These are phyloP conservation scores for Cryomyces antarcticus DNA, from an alignment of 495 filamentous ascomycete species.

Conservation along the genomic window DNA sequence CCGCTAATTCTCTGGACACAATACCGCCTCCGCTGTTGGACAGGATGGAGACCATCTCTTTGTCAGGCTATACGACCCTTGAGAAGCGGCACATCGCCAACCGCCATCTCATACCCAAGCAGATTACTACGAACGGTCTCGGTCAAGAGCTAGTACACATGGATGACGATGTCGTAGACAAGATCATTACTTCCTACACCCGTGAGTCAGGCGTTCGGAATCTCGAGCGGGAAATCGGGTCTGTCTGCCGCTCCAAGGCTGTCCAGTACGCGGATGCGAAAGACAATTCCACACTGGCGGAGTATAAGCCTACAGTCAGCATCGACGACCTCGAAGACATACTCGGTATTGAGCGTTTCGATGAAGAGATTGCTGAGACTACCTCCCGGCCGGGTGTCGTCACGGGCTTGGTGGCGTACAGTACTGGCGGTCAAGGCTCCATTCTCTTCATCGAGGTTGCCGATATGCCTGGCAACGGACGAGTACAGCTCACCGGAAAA, in stretches of 20 bases:
- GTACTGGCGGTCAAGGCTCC: constrained; percentile 75
- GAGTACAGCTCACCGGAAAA: constrained; percentile 92
- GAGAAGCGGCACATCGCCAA: constrained; percentile 94
- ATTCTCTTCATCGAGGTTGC: constrained; percentile 98
- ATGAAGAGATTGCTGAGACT: constrained; percentile 88
- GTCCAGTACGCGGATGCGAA: constrained; percentile 83
- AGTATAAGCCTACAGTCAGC: constrained; percentile 55
- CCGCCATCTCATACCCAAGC: constrained; percentile 86
- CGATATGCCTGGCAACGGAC: constrained; percentile 85
- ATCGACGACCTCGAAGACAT: constrained; percentile 72
- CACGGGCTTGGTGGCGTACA: constrained; percentile 93
- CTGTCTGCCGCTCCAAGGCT: constrained; percentile 85
- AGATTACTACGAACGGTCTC: constrained; percentile 67
- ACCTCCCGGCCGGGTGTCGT: constrained; percentile 79
- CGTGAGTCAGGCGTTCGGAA: constrained; percentile 96
- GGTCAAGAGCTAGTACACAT: constrained; percentile 49
- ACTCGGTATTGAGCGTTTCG: constrained; percentile 82
- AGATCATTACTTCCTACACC: constrained; percentile 88
- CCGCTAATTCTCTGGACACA: constrained; percentile 86
- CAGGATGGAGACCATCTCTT: constrained; percentile 83
- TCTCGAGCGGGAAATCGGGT: constrained; percentile 84
- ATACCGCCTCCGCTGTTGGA: constrained; percentile 90
- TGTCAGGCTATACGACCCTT: constrained; percentile 92
- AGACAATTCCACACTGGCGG: constrained; percentile 45
- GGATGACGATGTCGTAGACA: constrained; percentile 67